Base-by-base conservation (phyloP, 768 basidiomycete genomes). In the Bullera alba region DNA sequence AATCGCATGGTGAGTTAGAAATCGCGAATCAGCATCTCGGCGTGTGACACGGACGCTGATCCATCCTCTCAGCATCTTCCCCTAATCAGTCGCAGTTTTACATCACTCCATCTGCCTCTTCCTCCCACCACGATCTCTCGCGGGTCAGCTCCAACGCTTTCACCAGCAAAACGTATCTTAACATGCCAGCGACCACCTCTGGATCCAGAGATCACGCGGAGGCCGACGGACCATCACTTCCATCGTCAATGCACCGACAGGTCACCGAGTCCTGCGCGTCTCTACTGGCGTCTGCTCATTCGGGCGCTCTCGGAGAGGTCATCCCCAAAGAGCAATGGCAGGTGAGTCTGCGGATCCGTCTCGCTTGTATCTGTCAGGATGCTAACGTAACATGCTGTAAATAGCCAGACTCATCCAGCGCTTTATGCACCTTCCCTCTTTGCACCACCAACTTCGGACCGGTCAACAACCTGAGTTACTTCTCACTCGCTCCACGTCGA, bases 381-480 rank as follows among this genome's bases (percentile, higher is more conserved):
- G 17, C 16, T 50, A 8, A 29, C 5, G 5, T 5, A 35, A 22
- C 36, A 36, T 39, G 22, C 5, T 3, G 41, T n/a, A 41, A 43
- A 21, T 14, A 43, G 56, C 63, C 58, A 14, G 66, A 68, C 38
- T 44, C 41, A 27, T 58, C 58, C 14, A 55, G 60, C 7, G 57
- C 59, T 1, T 46, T 65, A 10, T 68, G 66, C 58, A 52, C 54
- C 29, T 48, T 35, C 44, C 60, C 63, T 17, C 46, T 57, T 28
- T 68, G 66, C 55, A 56, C 60, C 10, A 48, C 54, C 53, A 53
- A 59, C 58, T 68, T 68, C 35, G 49, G 57, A 23, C 50, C 60
- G 16, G 32, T 53, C 25, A 50, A 21, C 14, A 25, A 43, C 26
- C 12, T 35, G 7, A 8, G 45, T 27, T 60, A 58, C 61, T 63